Percentiles rank a stretch among this genome's conserved stretches.
phyloP scores from a whole-genome alignment of 2,329 filamentous ascomycete species.

The Coniochaeta hoffmannii region DNA sequence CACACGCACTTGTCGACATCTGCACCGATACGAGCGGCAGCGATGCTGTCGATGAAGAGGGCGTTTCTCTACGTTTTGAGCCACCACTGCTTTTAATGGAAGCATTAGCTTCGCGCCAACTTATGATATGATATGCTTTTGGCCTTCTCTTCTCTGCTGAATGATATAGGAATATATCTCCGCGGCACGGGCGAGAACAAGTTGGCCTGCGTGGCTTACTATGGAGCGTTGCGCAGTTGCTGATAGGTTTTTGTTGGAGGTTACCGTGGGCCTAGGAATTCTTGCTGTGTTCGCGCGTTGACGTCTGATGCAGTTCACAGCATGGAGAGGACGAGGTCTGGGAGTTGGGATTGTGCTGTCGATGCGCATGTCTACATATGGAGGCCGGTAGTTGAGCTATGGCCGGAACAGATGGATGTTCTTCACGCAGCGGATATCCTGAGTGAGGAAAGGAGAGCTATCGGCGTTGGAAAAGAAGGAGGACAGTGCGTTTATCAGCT shows the following conservation, averaged over 20 bases:
- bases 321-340: too few species aligned
- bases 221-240: background rate
- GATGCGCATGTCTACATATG: background rate
- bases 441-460: background rate
- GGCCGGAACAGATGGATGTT: background rate
- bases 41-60: background rate
- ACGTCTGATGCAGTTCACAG: too few species aligned
- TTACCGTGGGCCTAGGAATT: background rate
- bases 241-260: background rate
- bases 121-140: background rate
- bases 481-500: background rate
- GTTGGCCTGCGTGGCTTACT: background rate
- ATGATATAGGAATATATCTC: background rate
- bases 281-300: too few species aligned
- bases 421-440: background rate
- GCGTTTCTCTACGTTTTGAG: background rate
- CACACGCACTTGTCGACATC: background rate
- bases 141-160: background rate
- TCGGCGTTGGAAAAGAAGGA: background rate
- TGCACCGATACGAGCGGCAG: background rate
- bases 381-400: background rate
- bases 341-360: background rate
- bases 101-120: background rate
- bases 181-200: background rate
- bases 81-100: background rate